These are phyloP conservation scores for Pedinophyceae sp. DNA, from an alignment of 139 green algal genomes.

Conservation along the genomic window DNA sequence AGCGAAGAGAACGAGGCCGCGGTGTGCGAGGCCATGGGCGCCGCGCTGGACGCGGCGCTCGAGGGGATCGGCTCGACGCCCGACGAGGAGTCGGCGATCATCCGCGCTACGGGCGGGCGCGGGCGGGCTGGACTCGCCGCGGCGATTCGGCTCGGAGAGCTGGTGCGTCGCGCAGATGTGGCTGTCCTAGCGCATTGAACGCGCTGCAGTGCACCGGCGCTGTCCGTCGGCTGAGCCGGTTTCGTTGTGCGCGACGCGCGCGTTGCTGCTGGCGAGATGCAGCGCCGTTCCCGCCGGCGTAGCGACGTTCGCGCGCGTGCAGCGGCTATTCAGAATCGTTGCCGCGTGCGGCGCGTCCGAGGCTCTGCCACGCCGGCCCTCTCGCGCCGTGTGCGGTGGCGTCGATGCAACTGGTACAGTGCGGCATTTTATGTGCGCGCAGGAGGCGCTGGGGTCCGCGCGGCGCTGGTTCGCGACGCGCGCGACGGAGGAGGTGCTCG, in stretches of 20 bases:
- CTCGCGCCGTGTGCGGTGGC: no score
- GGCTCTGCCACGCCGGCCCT: no score
- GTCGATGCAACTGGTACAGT: constrained; percentile 5
- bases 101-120: constrained; percentile 27
- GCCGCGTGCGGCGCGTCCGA: no score
- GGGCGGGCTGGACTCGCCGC: neutral
- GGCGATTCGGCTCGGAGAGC: neutral
- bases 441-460: no score
- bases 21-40: constrained; percentile 61
- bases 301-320: no score
- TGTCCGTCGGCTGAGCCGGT: neutral
- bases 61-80: constrained; percentile 33
- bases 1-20: constrained; percentile 62
- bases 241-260: constrained; percentile 23
- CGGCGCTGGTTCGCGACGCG: no score
- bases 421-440: constrained; percentile 5
- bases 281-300: no score
- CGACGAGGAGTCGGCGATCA: constrained; percentile 37
- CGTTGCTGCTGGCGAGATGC: constrained; percentile 62
- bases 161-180: neutral
- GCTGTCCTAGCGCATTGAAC: no score
- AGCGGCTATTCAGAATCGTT: no score
- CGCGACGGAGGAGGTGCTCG: no score
- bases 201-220: neutral
- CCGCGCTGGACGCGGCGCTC: constrained; percentile 35